Evolutionary conservation across 2,329 filamentous ascomycete genomes (phyloP).

Genomic region (Fusarium domesticum): DNA sequence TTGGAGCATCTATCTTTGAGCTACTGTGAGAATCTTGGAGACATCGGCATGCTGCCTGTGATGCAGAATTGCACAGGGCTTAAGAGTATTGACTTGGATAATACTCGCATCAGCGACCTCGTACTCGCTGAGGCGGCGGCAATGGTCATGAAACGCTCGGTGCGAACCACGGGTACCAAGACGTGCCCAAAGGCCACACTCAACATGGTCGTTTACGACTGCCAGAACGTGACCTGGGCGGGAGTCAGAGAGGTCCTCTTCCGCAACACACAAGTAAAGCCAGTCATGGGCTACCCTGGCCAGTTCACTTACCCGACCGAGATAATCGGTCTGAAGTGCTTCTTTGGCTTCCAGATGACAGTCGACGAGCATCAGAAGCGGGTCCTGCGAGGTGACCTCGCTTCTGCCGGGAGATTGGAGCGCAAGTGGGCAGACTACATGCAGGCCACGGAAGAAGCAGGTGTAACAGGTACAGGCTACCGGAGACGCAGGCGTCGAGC

Average conservation of each 20-base stretch:
- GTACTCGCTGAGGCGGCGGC: slow-evolving; percentile 79
- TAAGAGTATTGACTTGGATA: slow-evolving; percentile 79
- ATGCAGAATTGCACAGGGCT: slow-evolving; percentile 72
- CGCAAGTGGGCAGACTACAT: slow-evolving; percentile 92
- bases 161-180: slow-evolving; percentile 39
- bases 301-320: slow-evolving; percentile 65
- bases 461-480: slow-evolving; percentile 61
- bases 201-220: slow-evolving; percentile 83
- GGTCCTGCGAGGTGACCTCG: slow-evolving; percentile 72
- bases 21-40: slow-evolving; percentile 83
- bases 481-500: slow-evolving; percentile 72
- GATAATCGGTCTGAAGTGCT: slow-evolving; percentile 85
- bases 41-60: slow-evolving; percentile 78
- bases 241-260: slow-evolving; percentile 83
- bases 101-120: slow-evolving; percentile 85
- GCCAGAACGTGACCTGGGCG: slow-evolving; percentile 87
- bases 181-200: slow-evolving; percentile 59
- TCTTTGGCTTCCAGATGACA: slow-evolving; percentile 92
- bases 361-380: slow-evolving; percentile 91
- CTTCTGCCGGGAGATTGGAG: slow-evolving; percentile 74
- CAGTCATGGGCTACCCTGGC: slow-evolving; percentile 40
- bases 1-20: slow-evolving; percentile 83
- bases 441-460: slow-evolving; percentile 85
- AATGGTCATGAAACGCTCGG: slow-evolving; percentile 67
- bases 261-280: slow-evolving; percentile 73